phyloP scores from a whole-genome alignment of 2,329 filamentous ascomycete genomes.

The Nigrograna mackinnonii region DNA sequence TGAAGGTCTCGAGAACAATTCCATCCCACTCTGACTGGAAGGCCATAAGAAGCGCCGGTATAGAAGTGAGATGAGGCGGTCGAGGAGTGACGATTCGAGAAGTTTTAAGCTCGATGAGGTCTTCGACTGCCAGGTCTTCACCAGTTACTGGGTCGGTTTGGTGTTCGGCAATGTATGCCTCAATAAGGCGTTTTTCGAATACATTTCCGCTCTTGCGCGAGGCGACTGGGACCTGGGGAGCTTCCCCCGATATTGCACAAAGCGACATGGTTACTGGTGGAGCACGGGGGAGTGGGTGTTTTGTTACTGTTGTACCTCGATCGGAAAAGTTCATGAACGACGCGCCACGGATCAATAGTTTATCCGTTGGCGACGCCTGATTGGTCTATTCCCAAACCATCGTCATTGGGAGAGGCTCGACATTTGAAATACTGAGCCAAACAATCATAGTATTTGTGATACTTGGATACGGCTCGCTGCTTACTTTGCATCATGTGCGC shows the following conservation, averaged over 20 bases:
- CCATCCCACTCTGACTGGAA: slow-evolving; percentile 99
- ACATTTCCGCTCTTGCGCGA: slow-evolving; percentile 93
- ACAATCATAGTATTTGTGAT: too few species aligned
- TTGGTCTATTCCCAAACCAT: too few species aligned
- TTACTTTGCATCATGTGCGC: too few species aligned
- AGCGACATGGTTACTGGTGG: too few species aligned
- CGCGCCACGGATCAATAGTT: too few species aligned
- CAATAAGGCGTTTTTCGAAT: slow-evolving; percentile 93
- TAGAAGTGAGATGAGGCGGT: slow-evolving; percentile 92
- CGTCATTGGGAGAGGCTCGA: too few species aligned
- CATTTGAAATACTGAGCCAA: too few species aligned
- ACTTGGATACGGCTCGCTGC: too few species aligned
- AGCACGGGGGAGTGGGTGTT: too few species aligned
- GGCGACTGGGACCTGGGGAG: slow-evolving; percentile 90
- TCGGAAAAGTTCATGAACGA: too few species aligned
- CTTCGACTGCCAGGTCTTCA: slow-evolving; percentile 80
- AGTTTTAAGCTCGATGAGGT: slow-evolving; percentile 86
- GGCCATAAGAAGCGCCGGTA: slow-evolving; percentile 87
- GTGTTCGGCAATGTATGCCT: slow-evolving; percentile 91
- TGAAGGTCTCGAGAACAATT: slow-evolving; percentile 87
- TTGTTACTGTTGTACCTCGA: too few species aligned
- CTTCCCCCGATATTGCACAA: slow-evolving; percentile 86
- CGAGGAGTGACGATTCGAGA: slow-evolving; percentile 83
- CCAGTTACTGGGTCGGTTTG: slow-evolving; percentile 90
- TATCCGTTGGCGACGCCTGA: too few species aligned